Evolutionary conservation across 2,329 filamentous ascomycete genomes (phyloP).

Genomic region (Rhynchosporium graminicola): DNA sequence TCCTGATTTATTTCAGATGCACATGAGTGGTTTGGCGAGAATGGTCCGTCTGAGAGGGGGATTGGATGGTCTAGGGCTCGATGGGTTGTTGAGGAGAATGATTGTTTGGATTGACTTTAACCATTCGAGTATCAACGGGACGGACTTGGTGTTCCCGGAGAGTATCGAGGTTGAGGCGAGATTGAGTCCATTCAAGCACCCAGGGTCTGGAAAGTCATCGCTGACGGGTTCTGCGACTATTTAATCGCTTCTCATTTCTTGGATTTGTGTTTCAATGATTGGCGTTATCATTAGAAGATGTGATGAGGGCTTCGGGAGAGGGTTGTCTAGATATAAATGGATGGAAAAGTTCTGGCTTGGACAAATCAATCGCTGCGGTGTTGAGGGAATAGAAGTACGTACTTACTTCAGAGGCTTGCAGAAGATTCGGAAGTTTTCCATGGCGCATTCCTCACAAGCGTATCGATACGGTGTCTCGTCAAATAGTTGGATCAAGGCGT

Average conservation of each 20-base stretch:
- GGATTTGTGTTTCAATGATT: background rate
- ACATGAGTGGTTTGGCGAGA: constrained; percentile 19
- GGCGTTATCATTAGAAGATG: background rate
- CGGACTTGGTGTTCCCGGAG: constrained; percentile 13
- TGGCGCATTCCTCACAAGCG: background rate
- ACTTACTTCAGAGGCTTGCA: no score
- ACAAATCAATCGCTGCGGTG: background rate
- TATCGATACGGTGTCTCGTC: background rate
- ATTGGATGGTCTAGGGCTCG: constrained; percentile 11
- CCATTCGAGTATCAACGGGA: constrained; percentile 15
- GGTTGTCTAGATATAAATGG: background rate
- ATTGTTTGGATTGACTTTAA: constrained; percentile 24
- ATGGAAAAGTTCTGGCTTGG: background rate
- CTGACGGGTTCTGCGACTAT: background rate
- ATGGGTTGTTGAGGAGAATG: constrained; percentile 21
- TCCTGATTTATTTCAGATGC: constrained; percentile 15
- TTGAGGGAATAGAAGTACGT: no score
- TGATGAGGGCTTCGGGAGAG: background rate
- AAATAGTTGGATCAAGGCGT: constrained; percentile 5
- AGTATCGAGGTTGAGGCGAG: constrained; percentile 15
- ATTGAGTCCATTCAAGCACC: constrained; percentile 15
- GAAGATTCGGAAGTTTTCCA: no score
- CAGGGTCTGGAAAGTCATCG: background rate
- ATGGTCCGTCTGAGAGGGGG: constrained; percentile 24
- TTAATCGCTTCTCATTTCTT: background rate